phyloP scores from a whole-genome alignment of 192 early-diverging fungal genomes.

The Phlyctochytrium arcticum region DNA sequence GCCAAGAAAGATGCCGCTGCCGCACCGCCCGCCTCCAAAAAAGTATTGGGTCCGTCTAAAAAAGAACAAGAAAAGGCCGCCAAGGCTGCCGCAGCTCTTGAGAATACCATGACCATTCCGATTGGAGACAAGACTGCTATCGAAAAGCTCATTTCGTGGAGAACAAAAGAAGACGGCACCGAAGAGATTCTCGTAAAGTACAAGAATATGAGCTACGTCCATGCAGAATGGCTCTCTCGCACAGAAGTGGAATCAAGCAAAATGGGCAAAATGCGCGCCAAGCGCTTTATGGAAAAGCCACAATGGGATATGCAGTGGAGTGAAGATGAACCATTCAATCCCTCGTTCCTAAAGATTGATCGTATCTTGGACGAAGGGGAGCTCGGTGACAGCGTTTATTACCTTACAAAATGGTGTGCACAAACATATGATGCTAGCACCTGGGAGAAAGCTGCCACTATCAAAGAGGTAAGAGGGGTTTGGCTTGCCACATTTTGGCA shows the following conservation, averaged over 20 bases:
- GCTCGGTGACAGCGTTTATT: constrained; percentile 57
- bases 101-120: constrained; percentile 38
- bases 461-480: constrained; percentile 41
- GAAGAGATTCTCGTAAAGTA: constrained; percentile 75
- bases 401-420: constrained; percentile 73
- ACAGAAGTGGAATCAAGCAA: constrained; percentile 46
- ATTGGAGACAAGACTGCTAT: constrained; percentile 42
- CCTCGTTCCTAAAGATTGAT: constrained; percentile 67
- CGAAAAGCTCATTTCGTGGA: constrained; percentile 44
- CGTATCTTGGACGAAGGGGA: constrained; percentile 83
- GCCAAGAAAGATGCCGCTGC: not conserved
- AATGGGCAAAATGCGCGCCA: constrained; percentile 65
- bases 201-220: constrained; percentile 73
- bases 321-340: constrained; percentile 62
- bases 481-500: not conserved
- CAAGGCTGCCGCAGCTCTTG: constrained; percentile 8
- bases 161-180: constrained; percentile 25
- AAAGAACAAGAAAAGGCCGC: no score
- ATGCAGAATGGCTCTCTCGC: constrained; percentile 67
- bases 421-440: constrained; percentile 68
- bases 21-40: not conserved
- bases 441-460: constrained; percentile 62
- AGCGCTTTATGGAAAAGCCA: constrained; percentile 69
- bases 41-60: not conserved
- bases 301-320: constrained; percentile 50